A percentile compares a stretch with the other conserved stretches of the same genome.
phyloP scores from a whole-genome alignment of 1,284 basidiomycete species.

The Moesziomyces sp. region DNA sequence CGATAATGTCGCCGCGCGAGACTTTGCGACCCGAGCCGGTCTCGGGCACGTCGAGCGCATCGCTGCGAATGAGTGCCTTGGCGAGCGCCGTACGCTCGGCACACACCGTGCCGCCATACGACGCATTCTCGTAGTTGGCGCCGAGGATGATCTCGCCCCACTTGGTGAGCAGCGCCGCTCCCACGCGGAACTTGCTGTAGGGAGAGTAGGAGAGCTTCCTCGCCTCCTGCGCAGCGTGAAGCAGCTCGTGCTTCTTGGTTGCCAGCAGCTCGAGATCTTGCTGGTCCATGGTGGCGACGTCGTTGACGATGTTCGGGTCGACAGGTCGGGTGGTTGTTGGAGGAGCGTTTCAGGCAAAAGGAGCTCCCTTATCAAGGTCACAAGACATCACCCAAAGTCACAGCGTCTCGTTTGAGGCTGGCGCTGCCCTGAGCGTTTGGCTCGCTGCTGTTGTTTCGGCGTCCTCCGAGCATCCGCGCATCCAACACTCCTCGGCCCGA shows the following conservation, averaged over 20 bases:
- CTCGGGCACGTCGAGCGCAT: constrained; percentile 24
- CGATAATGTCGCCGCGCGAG: constrained; percentile 51
- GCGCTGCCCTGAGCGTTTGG: background rate
- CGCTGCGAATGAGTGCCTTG: constrained; percentile 45
- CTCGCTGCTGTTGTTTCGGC: constrained; percentile 2
- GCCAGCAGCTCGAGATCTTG: constrained; percentile 37
- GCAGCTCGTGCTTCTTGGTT: constrained; percentile 48
- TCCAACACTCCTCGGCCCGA: background rate
- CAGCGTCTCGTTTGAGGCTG: background rate
- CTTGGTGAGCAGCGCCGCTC: constrained; percentile 79
- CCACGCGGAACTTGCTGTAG: constrained; percentile 85
- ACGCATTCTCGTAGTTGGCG: constrained; percentile 89
- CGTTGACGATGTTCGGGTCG: background rate
- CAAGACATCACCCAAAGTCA: constrained; percentile 14
- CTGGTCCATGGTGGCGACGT: constrained; percentile 26
- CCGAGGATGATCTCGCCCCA: constrained; percentile 81
- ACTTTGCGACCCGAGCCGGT: constrained; percentile 35
- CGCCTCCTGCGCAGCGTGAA: constrained; percentile 55
- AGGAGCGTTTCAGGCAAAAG: background rate
- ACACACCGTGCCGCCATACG: constrained; percentile 75
- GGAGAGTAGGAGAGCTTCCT: constrained; percentile 60
- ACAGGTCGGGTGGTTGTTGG: background rate
- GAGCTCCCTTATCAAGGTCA: constrained; percentile 5
- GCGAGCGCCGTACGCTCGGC: constrained; percentile 64
- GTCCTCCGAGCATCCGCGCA: constrained; percentile 28